Conservation (phyloP, 192 early-diverging fungal genomes). For the Piromyces finnis region DNA sequence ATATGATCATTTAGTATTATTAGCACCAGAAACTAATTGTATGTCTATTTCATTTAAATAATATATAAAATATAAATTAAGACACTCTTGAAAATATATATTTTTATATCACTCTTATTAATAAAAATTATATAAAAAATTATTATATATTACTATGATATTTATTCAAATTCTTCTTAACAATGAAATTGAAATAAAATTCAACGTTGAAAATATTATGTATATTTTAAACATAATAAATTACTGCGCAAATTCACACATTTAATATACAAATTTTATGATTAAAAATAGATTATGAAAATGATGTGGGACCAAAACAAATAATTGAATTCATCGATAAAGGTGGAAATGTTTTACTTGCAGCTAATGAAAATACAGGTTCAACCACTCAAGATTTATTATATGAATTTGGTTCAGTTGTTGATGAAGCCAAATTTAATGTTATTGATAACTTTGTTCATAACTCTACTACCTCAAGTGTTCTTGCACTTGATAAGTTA, state of each 20-base stretch:
- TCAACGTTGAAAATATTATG: no score
- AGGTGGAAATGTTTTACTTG: conserved; percentile 79
- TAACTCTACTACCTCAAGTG: conserved; percentile 13
- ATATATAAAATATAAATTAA: no score
- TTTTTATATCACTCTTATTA: no score
- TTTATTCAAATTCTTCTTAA: no score
- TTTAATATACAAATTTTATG: neutral
- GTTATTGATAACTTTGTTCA: conserved; percentile 57
- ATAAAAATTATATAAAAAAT: no score
- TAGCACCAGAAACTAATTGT: conserved; percentile 56
- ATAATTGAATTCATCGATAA: conserved; percentile 73
- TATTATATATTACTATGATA: no score
- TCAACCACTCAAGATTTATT: conserved; percentile 61
- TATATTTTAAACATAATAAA: no score
- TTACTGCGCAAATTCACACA: no score
- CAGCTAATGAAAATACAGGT: conserved; percentile 37
- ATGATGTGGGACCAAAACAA: conserved; percentile 15
- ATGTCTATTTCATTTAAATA: conserved; percentile 2
- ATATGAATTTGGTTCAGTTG: conserved; percentile 76
- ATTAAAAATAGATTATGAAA: neutral
- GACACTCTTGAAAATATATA: no score
- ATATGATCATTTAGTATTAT: conserved; percentile 67
- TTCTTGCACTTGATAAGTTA: conserved; percentile 16
- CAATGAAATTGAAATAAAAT: no score
- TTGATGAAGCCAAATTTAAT: conserved; percentile 46